phyloP scores from a whole-genome alignment of 768 basidiomycete species.

The Trichaptum fuscoviolaceum region DNA sequence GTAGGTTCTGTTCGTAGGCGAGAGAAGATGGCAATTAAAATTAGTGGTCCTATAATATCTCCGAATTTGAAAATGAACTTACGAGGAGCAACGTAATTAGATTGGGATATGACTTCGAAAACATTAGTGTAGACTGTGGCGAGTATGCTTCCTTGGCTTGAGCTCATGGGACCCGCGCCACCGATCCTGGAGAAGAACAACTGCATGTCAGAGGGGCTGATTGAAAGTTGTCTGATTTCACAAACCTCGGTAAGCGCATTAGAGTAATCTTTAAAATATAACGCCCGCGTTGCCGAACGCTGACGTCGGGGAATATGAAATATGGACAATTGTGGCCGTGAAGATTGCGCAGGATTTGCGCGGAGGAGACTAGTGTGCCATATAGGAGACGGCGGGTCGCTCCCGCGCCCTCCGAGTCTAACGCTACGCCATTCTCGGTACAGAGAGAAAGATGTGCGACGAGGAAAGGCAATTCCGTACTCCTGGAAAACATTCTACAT shows the following conservation, averaged over 20 bases:
- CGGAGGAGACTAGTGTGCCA: conserved; percentile 79
- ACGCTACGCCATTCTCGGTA: conserved; percentile 61
- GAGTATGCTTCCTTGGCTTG: conserved; percentile 56
- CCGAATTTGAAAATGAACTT: conserved; percentile 26
- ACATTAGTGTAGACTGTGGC: conserved; percentile 66
- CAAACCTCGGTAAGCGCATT: conserved; percentile 71
- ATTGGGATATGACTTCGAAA: conserved; percentile 74
- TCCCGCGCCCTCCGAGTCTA: conserved; percentile 27
- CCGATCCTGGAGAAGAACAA: conserved; percentile 36
- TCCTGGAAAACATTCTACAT: conserved; percentile 38
- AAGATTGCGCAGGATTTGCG: conserved; percentile 74
- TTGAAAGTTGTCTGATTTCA: conserved; percentile 15
- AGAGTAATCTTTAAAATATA: conserved; percentile 74
- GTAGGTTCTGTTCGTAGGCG: conserved; percentile 34
- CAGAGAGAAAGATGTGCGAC: conserved; percentile 77
- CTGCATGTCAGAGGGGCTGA: background rate
- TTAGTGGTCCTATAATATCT: background rate
- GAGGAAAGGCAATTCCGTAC: conserved; percentile 82
- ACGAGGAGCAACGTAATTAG: conserved; percentile 78
- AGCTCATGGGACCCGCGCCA: conserved; percentile 41
- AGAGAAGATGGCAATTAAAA: background rate
- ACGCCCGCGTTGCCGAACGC: conserved; percentile 70
- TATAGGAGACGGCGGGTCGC: conserved; percentile 62
- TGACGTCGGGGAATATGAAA: conserved; percentile 89
- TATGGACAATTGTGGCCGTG: conserved; percentile 79